Conservation (phyloP, 495 filamentous ascomycete genomes). For the Trichoderma orchidacearum region DNA sequence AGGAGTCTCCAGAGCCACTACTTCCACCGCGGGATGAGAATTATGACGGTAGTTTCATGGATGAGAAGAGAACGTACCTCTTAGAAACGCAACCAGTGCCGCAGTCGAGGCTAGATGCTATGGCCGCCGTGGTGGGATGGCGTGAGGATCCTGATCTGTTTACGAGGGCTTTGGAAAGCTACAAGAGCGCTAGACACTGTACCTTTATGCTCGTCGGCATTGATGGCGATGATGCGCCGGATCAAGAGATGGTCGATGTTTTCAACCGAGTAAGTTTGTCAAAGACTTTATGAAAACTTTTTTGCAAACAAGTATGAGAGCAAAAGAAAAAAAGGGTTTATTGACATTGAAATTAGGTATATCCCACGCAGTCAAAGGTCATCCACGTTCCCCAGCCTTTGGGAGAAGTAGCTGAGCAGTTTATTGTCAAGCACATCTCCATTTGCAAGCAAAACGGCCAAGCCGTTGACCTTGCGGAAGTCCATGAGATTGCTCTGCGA, state of each 20-base stretch:
- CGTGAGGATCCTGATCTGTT: not conserved
- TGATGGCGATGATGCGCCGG: not conserved
- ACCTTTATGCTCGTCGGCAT: not conserved
- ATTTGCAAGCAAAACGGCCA: not conserved
- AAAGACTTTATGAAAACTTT: not conserved
- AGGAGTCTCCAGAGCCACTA: not conserved
- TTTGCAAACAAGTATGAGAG: not conserved
- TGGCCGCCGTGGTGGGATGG: not conserved
- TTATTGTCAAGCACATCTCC: not conserved
- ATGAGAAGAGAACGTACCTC: not conserved
- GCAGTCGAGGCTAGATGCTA: not conserved
- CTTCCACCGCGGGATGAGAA: not conserved
- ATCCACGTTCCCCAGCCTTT: not conserved
- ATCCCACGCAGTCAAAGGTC: not conserved
- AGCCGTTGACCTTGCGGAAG: not conserved
- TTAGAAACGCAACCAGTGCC: not conserved
- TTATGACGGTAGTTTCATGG: not conserved
- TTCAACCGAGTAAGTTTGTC: not conserved
- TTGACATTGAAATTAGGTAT: not conserved
- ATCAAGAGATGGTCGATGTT: not conserved
- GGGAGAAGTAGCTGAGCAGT: not conserved
- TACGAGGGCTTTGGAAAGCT: not conserved
- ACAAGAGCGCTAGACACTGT: not conserved
- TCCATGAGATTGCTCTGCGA: not conserved
- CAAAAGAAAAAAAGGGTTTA: not conserved